phyloP scores from a whole-genome alignment of 225 moss, liverwort and hornwort genomes.

The Bryum argenteum region DNA sequence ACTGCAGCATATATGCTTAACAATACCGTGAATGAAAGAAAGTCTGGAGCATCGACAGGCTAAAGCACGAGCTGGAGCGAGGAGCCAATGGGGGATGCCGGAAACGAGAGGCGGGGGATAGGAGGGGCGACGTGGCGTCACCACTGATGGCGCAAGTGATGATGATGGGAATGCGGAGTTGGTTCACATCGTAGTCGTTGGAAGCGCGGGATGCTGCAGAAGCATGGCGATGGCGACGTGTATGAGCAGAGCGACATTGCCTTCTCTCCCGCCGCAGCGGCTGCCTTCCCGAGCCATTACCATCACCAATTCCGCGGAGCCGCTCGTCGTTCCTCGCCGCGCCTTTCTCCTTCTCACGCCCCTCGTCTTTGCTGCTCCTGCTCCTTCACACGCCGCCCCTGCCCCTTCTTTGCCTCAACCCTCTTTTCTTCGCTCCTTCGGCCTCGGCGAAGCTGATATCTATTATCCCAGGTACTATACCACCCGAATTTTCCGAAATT shows the following conservation, averaged over 20 bases:
- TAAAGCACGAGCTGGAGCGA: not conserved
- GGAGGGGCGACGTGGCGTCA: slow-evolving; percentile 15
- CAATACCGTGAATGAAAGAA: not conserved
- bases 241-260: slow-evolving; percentile 9
- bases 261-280: slow-evolving; percentile 9
- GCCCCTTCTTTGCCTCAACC: slow-evolving; percentile 37
- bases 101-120: slow-evolving; percentile 27
- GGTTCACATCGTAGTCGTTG: not conserved
- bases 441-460: slow-evolving; percentile 86
- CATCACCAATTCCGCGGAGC: slow-evolving; percentile 7
- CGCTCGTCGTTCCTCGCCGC: slow-evolving; percentile 27
- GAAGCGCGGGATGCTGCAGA: slow-evolving; percentile 12
- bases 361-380: slow-evolving; percentile 23
- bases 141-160: not conserved
- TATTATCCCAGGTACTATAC: slow-evolving; percentile 67
- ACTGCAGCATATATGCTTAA: too few species aligned
- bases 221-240: slow-evolving; percentile 16
- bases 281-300: not conserved
- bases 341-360: slow-evolving; percentile 27
- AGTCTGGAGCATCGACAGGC: not conserved
- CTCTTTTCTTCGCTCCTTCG: slow-evolving; percentile 72
- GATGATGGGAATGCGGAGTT: slow-evolving; percentile 4
- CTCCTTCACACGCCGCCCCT: slow-evolving; percentile 23
- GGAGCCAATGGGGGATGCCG: not conserved
- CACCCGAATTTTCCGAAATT: not conserved